Evolutionary conservation across 1,284 basidiomycete species (phyloP).

Genomic region (Coniophora puteana): DNA sequence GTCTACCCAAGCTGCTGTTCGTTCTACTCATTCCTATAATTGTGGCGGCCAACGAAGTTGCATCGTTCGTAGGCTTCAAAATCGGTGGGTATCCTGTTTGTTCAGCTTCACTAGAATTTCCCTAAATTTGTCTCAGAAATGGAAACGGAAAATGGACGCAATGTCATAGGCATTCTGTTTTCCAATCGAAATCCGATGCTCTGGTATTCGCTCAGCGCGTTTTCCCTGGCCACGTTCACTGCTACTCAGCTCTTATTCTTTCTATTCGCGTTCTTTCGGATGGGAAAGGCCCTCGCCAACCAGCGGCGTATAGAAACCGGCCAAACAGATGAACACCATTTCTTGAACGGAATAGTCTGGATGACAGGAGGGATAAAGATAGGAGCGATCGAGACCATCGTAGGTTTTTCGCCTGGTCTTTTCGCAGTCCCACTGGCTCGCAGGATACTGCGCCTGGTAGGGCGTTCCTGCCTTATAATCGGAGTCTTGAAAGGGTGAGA

Average conservation of each 20-base stretch:
- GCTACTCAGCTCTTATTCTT: constrained; percentile 56
- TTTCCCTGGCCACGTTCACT: constrained; percentile 56
- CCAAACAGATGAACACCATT: constrained; percentile 43
- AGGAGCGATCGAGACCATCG: constrained; percentile 57
- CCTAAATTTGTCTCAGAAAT: constrained; percentile 10
- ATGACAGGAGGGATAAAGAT: constrained; percentile 54
- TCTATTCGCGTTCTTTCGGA: constrained; percentile 52
- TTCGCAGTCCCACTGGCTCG: constrained; percentile 53
- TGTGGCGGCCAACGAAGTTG: constrained; percentile 51
- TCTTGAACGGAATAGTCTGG: constrained; percentile 62
- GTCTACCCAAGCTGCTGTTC: constrained; percentile 42
- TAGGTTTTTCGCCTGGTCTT: constrained; percentile 55
- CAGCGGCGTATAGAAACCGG: constrained; percentile 48
- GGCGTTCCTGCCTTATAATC: constrained; percentile 50
- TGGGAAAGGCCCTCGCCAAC: constrained; percentile 44
- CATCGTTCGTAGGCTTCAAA: constrained; percentile 59
- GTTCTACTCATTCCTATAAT: constrained; percentile 53
- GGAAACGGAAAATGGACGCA: constrained; percentile 10
- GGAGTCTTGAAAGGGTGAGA: constrained; percentile 65
- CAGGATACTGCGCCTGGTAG: constrained; percentile 52
- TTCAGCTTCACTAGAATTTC: background rate
- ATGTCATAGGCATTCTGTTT: constrained; percentile 36
- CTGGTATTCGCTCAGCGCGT: constrained; percentile 54
- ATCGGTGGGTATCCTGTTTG: constrained; percentile 42
- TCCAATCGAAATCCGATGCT: constrained; percentile 30